phyloP scores from a whole-genome alignment of 352 stramenopile species.

The Pythium guiyangense region DNA sequence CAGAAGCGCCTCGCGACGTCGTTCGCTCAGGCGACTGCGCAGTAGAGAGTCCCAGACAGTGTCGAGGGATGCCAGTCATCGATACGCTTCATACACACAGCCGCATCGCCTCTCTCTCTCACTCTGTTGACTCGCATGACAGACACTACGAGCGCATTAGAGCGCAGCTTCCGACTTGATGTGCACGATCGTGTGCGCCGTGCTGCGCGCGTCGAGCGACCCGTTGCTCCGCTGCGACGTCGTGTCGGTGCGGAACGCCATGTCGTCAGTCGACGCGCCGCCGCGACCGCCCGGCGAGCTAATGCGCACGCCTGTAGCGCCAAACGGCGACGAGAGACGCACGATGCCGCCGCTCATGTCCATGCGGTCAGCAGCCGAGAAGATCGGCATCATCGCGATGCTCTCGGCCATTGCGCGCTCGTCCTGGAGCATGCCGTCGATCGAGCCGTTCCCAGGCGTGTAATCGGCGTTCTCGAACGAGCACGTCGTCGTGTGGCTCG shows the following conservation, averaged over 20 bases:
- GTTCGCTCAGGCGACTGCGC: not conserved
- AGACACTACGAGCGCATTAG: not conserved
- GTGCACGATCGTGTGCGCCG: constrained; percentile 1
- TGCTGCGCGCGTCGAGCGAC: not conserved
- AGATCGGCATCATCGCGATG: constrained; percentile 11
- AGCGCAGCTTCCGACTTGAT: constrained; percentile 4
- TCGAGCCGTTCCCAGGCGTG: constrained; percentile 6
- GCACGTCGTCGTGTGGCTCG: constrained; percentile 6
- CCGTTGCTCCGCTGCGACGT: not conserved
- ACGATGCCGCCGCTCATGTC: constrained; percentile 7
- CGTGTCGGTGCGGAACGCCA: constrained; percentile 10
- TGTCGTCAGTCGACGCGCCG: constrained; percentile 3
- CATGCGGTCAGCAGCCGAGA: constrained; percentile 8
- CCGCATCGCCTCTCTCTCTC: not conserved
- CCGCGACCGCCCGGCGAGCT: constrained; percentile 4
- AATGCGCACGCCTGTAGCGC: constrained; percentile 8
- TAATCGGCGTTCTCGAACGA: constrained; percentile 14
- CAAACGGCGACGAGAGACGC: constrained; percentile 14
- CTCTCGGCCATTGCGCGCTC: constrained; percentile 6
- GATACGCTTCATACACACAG: not conserved
- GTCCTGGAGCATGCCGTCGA: constrained; percentile 16
- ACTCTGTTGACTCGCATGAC: not conserved
- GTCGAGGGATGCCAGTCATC: not conserved
- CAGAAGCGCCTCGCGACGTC: constrained; percentile 31
- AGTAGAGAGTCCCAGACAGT: not conserved